Conservation (phyloP, 1,284 basidiomycete genomes). For the Dichomitus squalens region DNA sequence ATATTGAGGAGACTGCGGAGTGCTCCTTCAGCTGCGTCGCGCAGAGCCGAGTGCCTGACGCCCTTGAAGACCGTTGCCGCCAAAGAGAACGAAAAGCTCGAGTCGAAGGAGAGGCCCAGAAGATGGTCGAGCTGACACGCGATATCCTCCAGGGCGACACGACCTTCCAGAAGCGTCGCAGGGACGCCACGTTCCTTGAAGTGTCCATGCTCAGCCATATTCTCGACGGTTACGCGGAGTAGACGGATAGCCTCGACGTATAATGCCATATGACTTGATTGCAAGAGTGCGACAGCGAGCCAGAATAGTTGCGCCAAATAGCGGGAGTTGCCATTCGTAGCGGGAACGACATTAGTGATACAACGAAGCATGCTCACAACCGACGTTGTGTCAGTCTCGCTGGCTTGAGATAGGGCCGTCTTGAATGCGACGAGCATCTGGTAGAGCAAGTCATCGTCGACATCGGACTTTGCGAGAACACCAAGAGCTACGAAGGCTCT, state of each 20-base stretch:
- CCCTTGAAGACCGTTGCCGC: slow-evolving; percentile 87
- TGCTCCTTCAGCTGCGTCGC: slow-evolving; percentile 57
- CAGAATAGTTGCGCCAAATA: slow-evolving; percentile 82
- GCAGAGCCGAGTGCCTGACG: slow-evolving; percentile 68
- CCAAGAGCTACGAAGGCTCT: slow-evolving; percentile 89
- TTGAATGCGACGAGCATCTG: slow-evolving; percentile 86
- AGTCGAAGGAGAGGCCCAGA: slow-evolving; percentile 77
- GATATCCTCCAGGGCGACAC: slow-evolving; percentile 67
- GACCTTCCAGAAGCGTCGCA: slow-evolving; percentile 64
- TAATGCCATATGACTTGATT: slow-evolving; percentile 74
- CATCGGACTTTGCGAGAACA: slow-evolving; percentile 74
- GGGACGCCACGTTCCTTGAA: slow-evolving; percentile 60
- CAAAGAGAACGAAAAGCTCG: slow-evolving; percentile 80
- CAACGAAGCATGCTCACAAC: slow-evolving; percentile 88
- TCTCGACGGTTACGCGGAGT: slow-evolving; percentile 68
- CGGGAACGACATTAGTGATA: slow-evolving; percentile 76
- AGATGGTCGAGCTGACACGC: slow-evolving; percentile 75
- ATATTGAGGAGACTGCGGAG: slow-evolving; percentile 60
- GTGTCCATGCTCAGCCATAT: slow-evolving; percentile 61
- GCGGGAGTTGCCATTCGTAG: slow-evolving; percentile 67
- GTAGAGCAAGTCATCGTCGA: slow-evolving; percentile 88
- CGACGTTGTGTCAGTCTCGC: slow-evolving; percentile 73
- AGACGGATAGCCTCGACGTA: slow-evolving; percentile 73
- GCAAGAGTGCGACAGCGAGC: slow-evolving; percentile 81
- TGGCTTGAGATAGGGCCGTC: slow-evolving; percentile 60